A percentile compares a stretch with the other conserved stretches of the same genome.
phyloP scores from a whole-genome alignment of 768 basidiomycete species.

The Tylopilus cervinicoccineus region DNA sequence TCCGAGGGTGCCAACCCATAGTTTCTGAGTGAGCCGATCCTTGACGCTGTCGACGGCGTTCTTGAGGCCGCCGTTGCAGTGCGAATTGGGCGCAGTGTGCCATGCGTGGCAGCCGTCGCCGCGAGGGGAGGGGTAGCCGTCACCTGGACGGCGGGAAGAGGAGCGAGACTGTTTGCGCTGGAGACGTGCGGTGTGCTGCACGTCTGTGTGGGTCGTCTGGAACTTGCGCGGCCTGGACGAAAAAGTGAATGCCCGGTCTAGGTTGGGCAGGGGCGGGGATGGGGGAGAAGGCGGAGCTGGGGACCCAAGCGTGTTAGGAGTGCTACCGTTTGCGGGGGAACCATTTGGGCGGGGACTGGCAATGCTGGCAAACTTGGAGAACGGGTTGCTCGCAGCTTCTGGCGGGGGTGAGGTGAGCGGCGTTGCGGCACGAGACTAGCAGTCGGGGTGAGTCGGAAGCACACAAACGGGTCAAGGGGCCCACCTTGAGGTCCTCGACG shows the following conservation, averaged over 20 bases:
- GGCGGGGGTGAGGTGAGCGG: conserved; percentile 40
- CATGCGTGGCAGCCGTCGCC: conserved; percentile 30
- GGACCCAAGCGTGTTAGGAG: not conserved
- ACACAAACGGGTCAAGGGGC: not conserved
- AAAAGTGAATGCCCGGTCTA: conserved; percentile 26
- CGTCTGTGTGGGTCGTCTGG: conserved; percentile 40
- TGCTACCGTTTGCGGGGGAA: conserved; percentile 14
- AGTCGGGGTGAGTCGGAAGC: not conserved
- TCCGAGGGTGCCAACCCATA: conserved; percentile 74
- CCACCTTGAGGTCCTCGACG: conserved; percentile 74
- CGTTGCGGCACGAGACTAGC: conserved; percentile 37
- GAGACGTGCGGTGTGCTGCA: conserved; percentile 26
- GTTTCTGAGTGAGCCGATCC: conserved; percentile 45
- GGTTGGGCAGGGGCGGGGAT: conserved; percentile 5
- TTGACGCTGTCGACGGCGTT: conserved; percentile 75
- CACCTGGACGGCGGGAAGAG: conserved; percentile 41
- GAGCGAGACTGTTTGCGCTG: conserved; percentile 54
- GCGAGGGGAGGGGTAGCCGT: conserved; percentile 30
- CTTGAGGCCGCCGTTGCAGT: conserved; percentile 79
- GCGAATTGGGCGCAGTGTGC: conserved; percentile 58
- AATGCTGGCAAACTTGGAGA: conserved; percentile 45
- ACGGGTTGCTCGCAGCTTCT: conserved; percentile 58
- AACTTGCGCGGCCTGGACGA: conserved; percentile 39
- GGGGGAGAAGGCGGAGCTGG: not conserved
- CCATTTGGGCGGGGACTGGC: conserved; percentile 22